Base-by-base conservation (phyloP, 176 grass and related monocot genomes). In the Elaeis guineensis region DNA sequence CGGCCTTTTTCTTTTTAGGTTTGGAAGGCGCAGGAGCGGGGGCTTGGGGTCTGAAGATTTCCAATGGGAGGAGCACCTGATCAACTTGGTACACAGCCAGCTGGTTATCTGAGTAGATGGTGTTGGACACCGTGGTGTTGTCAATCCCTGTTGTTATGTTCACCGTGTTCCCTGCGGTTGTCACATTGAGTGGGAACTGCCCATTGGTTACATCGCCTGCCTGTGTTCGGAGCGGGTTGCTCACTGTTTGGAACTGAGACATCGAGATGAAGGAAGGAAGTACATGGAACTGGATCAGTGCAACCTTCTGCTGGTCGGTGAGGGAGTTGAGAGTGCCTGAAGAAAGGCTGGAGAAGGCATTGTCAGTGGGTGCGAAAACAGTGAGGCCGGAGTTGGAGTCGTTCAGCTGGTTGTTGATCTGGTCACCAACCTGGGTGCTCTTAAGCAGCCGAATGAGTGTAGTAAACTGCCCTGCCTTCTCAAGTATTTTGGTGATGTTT, bases 381-480 rank as follows among this genome's bases (percentile, higher is more conserved):
- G 94, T 98, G 14, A 98, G 16, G 24, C 94, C 94, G 59, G 58
- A 76, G 16, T 86, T 73, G 22, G 79, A 83, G 79, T 82, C 86
- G 82, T 72, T 78, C 7, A 98, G 70, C 84, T 98, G 85, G 76
- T 83, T 89, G 88, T 92, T 78, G 74, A 98, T 93, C 80, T 98
- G 94, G 57, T 69, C 21, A 19, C 69, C 79, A 12, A 77, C 64
- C 52, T 83, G 81, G 5, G 94, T 98, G 1, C 84, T 75, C 17
- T 19, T 68, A 0, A 98, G 61, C 23, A 98, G 83, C 17, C 88
- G 79, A 55, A 98, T 69, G 54, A 98, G 65, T 3, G 81, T 93
- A 21, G 65, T 76, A 81, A 74, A 98, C 75, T 98, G 88, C 39
- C 94, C 88, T 6, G 72, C 85, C 83, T 98, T 98, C 62, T 59